Base-by-base conservation (phyloP, 768 basidiomycete species). In the Krasilnikovozyma curviuscula region DNA sequence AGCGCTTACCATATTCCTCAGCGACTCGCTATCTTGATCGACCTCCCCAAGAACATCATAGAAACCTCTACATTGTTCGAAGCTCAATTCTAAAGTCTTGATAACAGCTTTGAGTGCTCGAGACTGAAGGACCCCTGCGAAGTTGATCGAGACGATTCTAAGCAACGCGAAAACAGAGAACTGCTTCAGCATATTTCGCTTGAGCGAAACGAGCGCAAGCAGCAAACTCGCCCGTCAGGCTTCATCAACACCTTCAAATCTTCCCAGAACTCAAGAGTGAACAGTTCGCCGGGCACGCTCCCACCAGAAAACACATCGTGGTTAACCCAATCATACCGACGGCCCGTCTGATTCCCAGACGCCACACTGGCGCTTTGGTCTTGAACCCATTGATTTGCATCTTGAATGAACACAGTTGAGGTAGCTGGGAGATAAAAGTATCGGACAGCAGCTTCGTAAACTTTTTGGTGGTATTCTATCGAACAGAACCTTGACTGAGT, bases 251-350 rank as follows among this genome's bases (percentile, higher is more conserved):
- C 57, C 56, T 74, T 78, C 44, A 91, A 59, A 45, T 77, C 76
- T 21, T 69, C 55, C 83, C 84, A 91, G 60, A 89, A 89, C 55
- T 88, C 78, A 27, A 72, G 33, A 0, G 86, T 83, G 65, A 81
- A 95, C 44, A 95, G 66, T 57, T 84, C 79, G 31, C 76, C 68
- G 0, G 91, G 86, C 2, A 95, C 77, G n/a, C 75, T 76, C 3
- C 91, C 91, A 8, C 89, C 91, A 8, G 86, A 85, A 10, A 52
- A 52, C 18, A 59, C 83, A 83, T 91, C 89, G 55, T 95, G 91
- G 0, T 91, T 68, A 33, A 86, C 73, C 53, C 59, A 65, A 47
- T 60, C 61, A 44, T 49, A 64, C 19, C 34, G n/a, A 46, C 49
- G 33, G 18, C 12, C 79, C 59, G 74, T 84, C 18, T 66, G 65